Evolutionary conservation across 2,329 filamentous ascomycete genomes (phyloP), one percentile per base, ranked within the genome.

Genomic region (Tolypocladium tundrense): DNA sequence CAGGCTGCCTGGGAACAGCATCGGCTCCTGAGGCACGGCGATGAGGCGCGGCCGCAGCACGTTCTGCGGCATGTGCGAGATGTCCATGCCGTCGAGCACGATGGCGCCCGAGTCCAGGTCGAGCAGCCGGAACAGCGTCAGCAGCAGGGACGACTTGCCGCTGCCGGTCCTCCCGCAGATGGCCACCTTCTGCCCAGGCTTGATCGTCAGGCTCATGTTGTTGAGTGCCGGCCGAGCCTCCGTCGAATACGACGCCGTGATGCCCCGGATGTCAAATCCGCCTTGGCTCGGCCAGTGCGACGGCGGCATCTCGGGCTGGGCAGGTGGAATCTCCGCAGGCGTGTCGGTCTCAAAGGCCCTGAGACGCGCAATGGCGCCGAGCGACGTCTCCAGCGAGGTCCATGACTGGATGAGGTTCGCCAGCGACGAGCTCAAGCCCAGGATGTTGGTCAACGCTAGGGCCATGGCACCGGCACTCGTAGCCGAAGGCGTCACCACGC

Each of bases 11-110:
- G 72, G 72, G 3, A 81, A 65, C 62, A 81, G 77, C 11, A 78
- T 72, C 0, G 77, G 66, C 10, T 83, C 78, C 64, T 83, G 80
- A 0, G 80, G 76, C 1, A 83, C 63, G 19, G 75, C 74, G 52
- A 78, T 76, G 45, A 83, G 66, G 8, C 71, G 73, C 24, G 72
- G 65, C 4, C 79, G 76, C 0, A 82, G 67, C 0, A 65, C 61
- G 2, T 67, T 33, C 4, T 76, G 73, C 50, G 75, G 63, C 16
- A 82, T 65, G 1, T 65, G 1, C 41, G 66, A 42, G 4, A 77
- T 69, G 1, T 72, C 67, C 0, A 76, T 56, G 31, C 62, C 69
- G 61, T 82, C 79, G 52, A 81, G 75, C 0, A 60, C 57, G 39
- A 79, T 73, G 4, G 57, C 59, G 3, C 60, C 64, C 0, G 66